phyloP scores from a whole-genome alignment of 345 rosid genomes.

The Camelina sativa region DNA sequence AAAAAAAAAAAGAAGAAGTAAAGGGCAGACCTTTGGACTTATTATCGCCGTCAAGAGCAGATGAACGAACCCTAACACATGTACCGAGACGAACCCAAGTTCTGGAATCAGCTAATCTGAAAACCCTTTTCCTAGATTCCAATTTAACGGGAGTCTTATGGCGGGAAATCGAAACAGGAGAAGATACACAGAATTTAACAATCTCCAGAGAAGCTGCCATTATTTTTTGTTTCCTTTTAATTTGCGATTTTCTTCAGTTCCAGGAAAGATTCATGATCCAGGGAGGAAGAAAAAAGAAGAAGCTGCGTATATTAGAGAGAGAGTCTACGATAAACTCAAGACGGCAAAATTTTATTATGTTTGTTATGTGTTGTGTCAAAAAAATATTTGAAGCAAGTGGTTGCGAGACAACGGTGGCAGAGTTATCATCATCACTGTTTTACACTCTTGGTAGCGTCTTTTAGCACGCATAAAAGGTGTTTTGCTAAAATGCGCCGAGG shows the following conservation, averaged over 20 bases:
- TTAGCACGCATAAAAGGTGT: not conserved
- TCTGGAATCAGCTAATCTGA: constrained; percentile 40
- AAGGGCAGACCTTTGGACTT: constrained; percentile 61
- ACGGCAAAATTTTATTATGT: constrained; percentile 8
- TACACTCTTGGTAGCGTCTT: not conserved
- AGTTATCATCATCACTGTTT: constrained; percentile 23
- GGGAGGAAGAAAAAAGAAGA: not conserved
- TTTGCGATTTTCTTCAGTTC: constrained; percentile 17
- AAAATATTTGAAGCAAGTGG: constrained; percentile 35
- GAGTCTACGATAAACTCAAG: not conserved
- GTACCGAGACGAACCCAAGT: constrained; percentile 32
- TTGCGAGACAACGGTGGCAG: constrained; percentile 38
- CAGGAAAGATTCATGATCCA: constrained; percentile 36
- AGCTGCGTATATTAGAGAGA: not conserved
- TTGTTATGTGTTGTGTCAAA: constrained; percentile 19
- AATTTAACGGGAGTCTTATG: constrained; percentile 48
- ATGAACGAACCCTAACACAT: constrained; percentile 52
- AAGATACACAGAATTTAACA: constrained; percentile 53
- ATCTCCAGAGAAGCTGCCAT: constrained; percentile 46
- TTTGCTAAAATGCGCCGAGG: not conserved
- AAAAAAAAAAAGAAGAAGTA: not conserved
- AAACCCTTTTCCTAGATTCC: constrained; percentile 44
- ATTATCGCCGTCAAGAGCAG: constrained; percentile 58
- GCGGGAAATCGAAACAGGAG: constrained; percentile 58
- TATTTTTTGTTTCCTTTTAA: not conserved